Conservation (phyloP, 225 moss, liverwort and hornwort species). For the Takakia lepidozioides region DNA sequence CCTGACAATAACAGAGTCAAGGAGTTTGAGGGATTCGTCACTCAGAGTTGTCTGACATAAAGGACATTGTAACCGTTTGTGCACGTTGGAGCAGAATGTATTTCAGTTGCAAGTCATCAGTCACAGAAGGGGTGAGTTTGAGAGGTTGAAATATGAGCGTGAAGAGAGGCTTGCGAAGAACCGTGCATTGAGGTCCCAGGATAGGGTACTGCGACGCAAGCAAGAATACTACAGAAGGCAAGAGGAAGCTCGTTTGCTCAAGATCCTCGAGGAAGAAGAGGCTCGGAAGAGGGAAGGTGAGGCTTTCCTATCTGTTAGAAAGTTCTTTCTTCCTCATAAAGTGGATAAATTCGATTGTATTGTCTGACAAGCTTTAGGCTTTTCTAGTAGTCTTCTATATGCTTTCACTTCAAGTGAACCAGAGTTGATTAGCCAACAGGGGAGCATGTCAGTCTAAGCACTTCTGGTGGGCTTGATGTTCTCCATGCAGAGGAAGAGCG, state of each 20-base stretch:
- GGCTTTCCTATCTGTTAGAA: too few relatives aligned
- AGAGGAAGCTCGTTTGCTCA: constrained; percentile 73
- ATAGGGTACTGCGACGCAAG: constrained; percentile 81
- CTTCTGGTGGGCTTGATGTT: background rate
- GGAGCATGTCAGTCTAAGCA: background rate
- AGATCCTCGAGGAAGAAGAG: constrained; percentile 84
- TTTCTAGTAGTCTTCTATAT: too few relatives aligned
- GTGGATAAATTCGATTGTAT: background rate
- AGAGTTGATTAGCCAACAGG: too few relatives aligned
- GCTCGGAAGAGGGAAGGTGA: constrained; percentile 79
- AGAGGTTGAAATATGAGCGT: constrained; percentile 76
- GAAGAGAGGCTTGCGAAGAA: constrained; percentile 88
- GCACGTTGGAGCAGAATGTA: constrained; percentile 32
- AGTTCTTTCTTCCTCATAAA: background rate
- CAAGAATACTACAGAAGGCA: constrained; percentile 67
- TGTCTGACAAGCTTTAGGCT: too few relatives aligned
- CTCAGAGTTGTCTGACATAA: too few relatives aligned
- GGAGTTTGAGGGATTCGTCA: too few relatives aligned
- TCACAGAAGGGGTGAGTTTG: constrained; percentile 85
- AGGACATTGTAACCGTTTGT: too few relatives aligned
- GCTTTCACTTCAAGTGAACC: too few relatives aligned
- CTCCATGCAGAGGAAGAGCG: constrained; percentile 67
- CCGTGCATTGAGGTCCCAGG: constrained; percentile 74
- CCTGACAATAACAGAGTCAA: too few relatives aligned
- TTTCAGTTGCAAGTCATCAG: constrained; percentile 85